Percentiles rank a stretch among this genome's conserved stretches.
phyloP scores from a whole-genome alignment of 306 rosid species.

The Luffa acutangula region DNA sequence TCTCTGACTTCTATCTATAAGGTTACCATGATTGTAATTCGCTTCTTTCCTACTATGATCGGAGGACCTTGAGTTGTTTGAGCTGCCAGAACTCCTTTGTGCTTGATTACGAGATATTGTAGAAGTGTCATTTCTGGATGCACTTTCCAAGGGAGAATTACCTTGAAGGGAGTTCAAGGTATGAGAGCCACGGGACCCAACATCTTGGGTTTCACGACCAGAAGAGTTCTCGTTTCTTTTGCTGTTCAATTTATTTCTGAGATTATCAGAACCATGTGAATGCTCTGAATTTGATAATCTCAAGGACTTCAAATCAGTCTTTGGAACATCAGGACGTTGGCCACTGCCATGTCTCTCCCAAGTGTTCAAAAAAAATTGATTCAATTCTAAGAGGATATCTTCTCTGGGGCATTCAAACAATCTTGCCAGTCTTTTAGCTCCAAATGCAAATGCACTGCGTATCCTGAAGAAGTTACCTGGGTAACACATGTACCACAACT shows the following conservation, averaged over 20 bases:
- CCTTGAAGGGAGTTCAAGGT: conserved; percentile 42
- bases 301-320: conserved; percentile 36
- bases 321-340: conserved; percentile 91
- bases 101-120: conserved; percentile 32
- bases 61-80: conserved; percentile 32
- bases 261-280: conserved; percentile 41
- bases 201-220: conserved; percentile 32
- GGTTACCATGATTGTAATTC: conserved; percentile 30
- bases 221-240: conserved; percentile 37
- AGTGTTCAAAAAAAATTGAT: conserved; percentile 86
- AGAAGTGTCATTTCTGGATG: conserved; percentile 31
- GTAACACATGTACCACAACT: conserved; percentile 12
- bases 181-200: conserved; percentile 25
- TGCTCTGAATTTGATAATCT: conserved; percentile 44
- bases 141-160: conserved; percentile 33
- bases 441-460: conserved; percentile 97
- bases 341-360: conserved; percentile 99
- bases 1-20: conserved; percentile 43
- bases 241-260: conserved; percentile 24
- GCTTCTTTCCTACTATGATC: conserved; percentile 45
- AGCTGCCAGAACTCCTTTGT: conserved; percentile 44
- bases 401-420: conserved; percentile 84
- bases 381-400: conserved; percentile 60
- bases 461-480: conserved; percentile 97
- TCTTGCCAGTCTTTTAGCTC: conserved; percentile 77